These are phyloP conservation scores for Yamadazyma dendronema DNA, from an alignment of 1,139 yeast genomes.

Conservation along the genomic window DNA sequence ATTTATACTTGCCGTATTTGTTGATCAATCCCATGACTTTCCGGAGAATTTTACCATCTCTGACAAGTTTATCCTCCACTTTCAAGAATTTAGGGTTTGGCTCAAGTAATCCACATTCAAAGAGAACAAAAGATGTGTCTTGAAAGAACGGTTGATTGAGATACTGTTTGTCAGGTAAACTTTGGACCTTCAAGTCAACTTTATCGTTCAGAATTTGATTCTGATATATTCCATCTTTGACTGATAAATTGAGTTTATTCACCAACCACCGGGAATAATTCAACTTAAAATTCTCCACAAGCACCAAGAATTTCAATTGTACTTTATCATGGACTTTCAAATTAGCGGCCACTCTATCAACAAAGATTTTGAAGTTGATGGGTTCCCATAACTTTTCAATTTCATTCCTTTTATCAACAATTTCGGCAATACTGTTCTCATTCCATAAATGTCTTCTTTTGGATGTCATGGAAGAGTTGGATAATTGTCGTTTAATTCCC, in stretches of 20 bases:
- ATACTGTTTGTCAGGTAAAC: slow-evolving; percentile 39
- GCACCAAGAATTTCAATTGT: slow-evolving; percentile 32
- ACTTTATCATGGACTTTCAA: slow-evolving; percentile 22
- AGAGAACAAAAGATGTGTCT: slow-evolving; percentile 37
- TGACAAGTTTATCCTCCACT: slow-evolving; percentile 28
- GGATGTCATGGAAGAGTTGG: slow-evolving; percentile 17
- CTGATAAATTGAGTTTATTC: slow-evolving; percentile 34
- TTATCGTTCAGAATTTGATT: slow-evolving; percentile 22
- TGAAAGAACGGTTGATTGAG: slow-evolving; percentile 36
- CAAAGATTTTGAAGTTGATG: slow-evolving; percentile 27
- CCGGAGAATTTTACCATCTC: slow-evolving; percentile 35
- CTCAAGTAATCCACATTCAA: slow-evolving; percentile 45
- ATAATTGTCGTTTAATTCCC: slow-evolving; percentile 22
- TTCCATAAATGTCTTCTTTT: slow-evolving; percentile 17
- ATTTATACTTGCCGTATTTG: slow-evolving; percentile 32
- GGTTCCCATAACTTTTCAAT: slow-evolving; percentile 44
- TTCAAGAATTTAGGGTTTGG: slow-evolving; percentile 15
- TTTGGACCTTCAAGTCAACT: slow-evolving; percentile 26
- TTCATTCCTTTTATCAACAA: slow-evolving; percentile 29
- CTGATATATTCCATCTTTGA: slow-evolving; percentile 28
- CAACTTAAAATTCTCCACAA: slow-evolving; percentile 45
- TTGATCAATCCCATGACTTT: slow-evolving; percentile 39
- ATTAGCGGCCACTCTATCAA: slow-evolving; percentile 21
- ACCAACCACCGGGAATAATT: slow-evolving; percentile 48
- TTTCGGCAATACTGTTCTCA: slow-evolving; percentile 17